Conservation (phyloP, 805 yeast genomes). For the Saturnispora sanitii region DNA sequence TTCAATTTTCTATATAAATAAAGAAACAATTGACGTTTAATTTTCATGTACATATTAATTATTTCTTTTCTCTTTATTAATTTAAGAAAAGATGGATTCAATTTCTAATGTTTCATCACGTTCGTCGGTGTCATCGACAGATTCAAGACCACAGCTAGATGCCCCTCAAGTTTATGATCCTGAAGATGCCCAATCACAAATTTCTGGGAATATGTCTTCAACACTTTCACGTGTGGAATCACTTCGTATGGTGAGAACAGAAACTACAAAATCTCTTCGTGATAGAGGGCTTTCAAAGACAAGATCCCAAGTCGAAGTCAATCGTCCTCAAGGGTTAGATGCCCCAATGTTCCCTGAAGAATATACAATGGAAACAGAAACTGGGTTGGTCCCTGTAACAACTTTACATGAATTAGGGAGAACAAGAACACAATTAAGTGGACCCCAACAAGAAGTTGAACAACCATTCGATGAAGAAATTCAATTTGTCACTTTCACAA, state of each 20-base stretch:
- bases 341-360: constrained; percentile 87
- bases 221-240: constrained; percentile 27
- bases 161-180: constrained; percentile 34
- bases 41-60: too few species aligned
- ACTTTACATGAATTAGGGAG: constrained; percentile 65
- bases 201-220: constrained; percentile 26
- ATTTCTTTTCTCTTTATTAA: neutral
- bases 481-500: constrained; percentile 74
- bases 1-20: too few species aligned
- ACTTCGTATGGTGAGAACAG: constrained; percentile 45
- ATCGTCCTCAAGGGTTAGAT: constrained; percentile 42
- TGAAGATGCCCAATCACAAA: constrained; percentile 38
- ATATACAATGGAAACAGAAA: constrained; percentile 75
- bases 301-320: constrained; percentile 46
- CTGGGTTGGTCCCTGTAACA: constrained; percentile 77
- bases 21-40: too few species aligned
- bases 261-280: constrained; percentile 60
- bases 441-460: constrained; percentile 18
- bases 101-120: constrained; percentile 2
- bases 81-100: neutral
- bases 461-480: constrained; percentile 46
- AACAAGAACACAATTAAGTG: constrained; percentile 21
- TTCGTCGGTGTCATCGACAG: constrained; percentile 9
- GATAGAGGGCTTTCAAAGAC: constrained; percentile 51
- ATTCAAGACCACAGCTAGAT: neutral